Evolutionary conservation across 2,329 filamentous ascomycete species (phyloP), one percentile per base, ranked within the genome.

Genomic region (Dactylellina sp.): DNA sequence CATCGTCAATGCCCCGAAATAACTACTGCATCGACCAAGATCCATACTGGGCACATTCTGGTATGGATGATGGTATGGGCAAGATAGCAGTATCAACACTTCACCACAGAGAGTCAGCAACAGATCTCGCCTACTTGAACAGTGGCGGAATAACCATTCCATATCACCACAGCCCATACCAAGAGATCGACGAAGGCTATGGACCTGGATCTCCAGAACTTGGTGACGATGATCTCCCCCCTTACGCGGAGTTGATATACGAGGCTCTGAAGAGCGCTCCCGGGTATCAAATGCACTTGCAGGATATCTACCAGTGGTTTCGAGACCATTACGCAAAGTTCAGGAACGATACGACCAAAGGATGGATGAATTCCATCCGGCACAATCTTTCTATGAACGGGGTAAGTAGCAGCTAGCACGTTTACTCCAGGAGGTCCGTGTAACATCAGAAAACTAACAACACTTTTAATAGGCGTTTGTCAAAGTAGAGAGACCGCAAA

Each of bases 331-430:
- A 93, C 1, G 86, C 87, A 77, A 97, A 95, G 81, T 88, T 87
- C 2, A 87, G 84, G 59, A 85, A 85, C 49, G 80, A 81, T 16
- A 85, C 84, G 6, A 83, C 81, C 11, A 90, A 89, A 77, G 94
- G 93, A 7, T 98, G 94, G 94, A 91, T 94, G 82, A 98, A 97
- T 81, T 96, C 92, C 80, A 96, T 98, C 76, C 88, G 94, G 1
- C 94, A 98, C 81, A 98, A 98, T 78, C 84, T 98, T 6, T 97
- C 92, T 52, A 97, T 98, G 93, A 98, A 98, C 78, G 86, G 86
- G 74, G 94, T 97, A 87, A 82, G 88, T 84, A 32, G 28, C 28
- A 35, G 7, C 9, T 71, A n/a, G 16, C 14, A 49, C 62, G 25
- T 57, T 12, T 20, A 50, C 12, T 61, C 9, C 32, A 37, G 12